Conservation (phyloP, 1,139 yeast genomes). For the Blastobotrys elegans region DNA sequence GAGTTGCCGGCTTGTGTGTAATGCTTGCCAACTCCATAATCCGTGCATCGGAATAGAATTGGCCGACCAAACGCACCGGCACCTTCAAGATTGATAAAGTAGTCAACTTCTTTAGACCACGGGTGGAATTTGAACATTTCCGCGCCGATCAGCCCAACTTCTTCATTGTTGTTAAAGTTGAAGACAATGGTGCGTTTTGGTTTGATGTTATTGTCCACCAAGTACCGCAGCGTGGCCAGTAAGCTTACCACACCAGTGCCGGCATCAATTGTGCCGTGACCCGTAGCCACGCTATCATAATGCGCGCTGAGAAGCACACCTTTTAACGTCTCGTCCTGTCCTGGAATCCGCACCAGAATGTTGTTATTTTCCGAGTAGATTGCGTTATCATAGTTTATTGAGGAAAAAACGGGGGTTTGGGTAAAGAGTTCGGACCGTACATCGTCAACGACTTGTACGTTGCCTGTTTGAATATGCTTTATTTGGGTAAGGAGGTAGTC, state of each 20-base stretch:
- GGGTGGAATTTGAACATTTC: conserved; percentile 67
- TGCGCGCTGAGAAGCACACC: conserved; percentile 80
- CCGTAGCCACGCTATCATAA: conserved; percentile 84
- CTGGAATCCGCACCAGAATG: conserved; percentile 65
- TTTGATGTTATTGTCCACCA: conserved; percentile 39
- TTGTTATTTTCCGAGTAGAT: conserved; percentile 78
- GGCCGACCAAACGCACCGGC: conserved; percentile 94
- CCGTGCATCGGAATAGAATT: conserved; percentile 76
- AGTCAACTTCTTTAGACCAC: conserved; percentile 60
- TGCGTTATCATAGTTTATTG: conserved; percentile 41
- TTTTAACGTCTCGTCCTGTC: conserved; percentile 47
- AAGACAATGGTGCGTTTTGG: conserved; percentile 72
- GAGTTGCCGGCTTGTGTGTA: conserved; percentile 65
- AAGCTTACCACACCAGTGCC: conserved; percentile 88
- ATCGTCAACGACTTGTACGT: conserved; percentile 48
- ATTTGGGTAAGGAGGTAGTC: conserved; percentile 54
- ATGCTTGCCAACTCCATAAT: conserved; percentile 62
- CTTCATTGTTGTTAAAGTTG: conserved; percentile 88
- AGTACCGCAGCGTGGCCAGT: conserved; percentile 61
- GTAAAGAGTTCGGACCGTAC: conserved; percentile 43
- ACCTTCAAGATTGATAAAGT: conserved; percentile 85
- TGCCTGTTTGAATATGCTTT: conserved; percentile 30
- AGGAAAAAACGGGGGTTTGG: conserved; percentile 40
- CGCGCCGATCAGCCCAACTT: conserved; percentile 85
- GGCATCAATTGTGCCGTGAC: conserved; percentile 87